Base-by-base conservation (phyloP, 164 flowering plant genomes). In the Aristolochia californica region DNA sequence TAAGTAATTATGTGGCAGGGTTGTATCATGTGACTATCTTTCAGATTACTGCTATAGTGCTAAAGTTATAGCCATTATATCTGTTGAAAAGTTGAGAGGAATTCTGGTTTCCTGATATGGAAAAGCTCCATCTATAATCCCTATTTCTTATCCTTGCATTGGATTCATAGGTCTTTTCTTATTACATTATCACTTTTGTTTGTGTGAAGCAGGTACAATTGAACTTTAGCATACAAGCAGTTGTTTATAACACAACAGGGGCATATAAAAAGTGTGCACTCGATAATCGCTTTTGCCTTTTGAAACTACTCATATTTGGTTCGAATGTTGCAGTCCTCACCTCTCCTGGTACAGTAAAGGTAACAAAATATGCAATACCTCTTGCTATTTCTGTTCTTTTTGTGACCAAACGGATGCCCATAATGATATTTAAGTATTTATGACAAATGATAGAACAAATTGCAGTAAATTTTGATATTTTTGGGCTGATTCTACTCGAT, bases 251-350 rank as follows among this genome's bases (percentile, higher is more conserved):
- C 65, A 81, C 87, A 43, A 75, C 74, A 21, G 45, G 64, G 15
- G 80, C 88, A 16, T 75, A 66, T 60, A 67, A 66, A 75, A 78
- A 66, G 59, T 85, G 93, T 57, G 64, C 77, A 40, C 22, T 77
- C 17, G 38, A 59, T 30, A 50, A 72, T 20, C 57, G 61, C 55
- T 22, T 64, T 27, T 84, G 87, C 57, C 55, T 54, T 22, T 63
- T 80, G 43, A 68, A 68, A 24, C 72, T 81, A 49, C 61, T 34
- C 16, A 52, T 78, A 65, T 30, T 77, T 17, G 55, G 68, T 34
- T 17, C 58, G 62, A 75, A 60, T 74, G 67, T 70, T 62, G 83
- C 77, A 61, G 74, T 81, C 54, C 63, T 85, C 53, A 73, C 85
- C 23, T 69, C 88, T 62, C 79, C 87, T 28, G 67, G 68, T 55